Percentiles rank a stretch among this genome's conserved stretches.
These are phyloP conservation scores for Apiospora saccharicola DNA, from an alignment of 2,329 filamentous ascomycete species.

Conservation along the genomic window DNA sequence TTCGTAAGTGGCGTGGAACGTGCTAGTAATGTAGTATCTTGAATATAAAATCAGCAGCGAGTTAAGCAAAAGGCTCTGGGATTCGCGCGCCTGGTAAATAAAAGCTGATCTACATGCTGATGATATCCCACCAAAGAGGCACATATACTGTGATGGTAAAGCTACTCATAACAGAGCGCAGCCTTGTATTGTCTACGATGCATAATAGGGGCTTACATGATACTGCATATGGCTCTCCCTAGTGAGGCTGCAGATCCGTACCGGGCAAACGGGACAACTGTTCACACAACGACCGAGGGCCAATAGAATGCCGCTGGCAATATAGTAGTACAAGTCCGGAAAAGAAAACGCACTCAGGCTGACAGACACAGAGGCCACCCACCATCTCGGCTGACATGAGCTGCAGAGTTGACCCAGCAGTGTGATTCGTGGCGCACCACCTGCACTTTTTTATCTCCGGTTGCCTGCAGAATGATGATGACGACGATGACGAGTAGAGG, in stretches of 20 bases:
- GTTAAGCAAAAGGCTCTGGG: too few species aligned
- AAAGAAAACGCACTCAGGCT: background rate
- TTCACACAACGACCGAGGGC: background rate
- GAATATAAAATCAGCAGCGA: too few species aligned
- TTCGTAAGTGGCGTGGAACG: background rate
- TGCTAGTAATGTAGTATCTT: background rate
- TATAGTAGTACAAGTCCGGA: background rate
- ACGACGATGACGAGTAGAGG: conserved; percentile 15
- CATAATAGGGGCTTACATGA: background rate
- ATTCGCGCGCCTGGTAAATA: too few species aligned
- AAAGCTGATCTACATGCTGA: too few species aligned
- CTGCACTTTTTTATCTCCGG: background rate
- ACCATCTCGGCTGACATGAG: conserved; percentile 5
- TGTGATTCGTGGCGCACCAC: conserved; percentile 5
- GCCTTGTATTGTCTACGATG: background rate
- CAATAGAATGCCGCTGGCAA: background rate
- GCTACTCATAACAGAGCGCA: background rate
- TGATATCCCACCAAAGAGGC: too few species aligned
- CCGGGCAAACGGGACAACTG: conserved; percentile 3
- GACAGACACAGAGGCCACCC: background rate
- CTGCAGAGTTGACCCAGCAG: background rate
- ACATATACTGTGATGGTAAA: background rate
- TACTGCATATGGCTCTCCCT: background rate
- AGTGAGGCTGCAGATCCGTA: background rate
- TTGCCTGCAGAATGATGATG: conserved; percentile 13